Percentiles rank a stretch among this genome's conserved stretches.
Evolutionary conservation across 257 asterid species (phyloP).

Genomic region (Salvia rosmarinus): DNA sequence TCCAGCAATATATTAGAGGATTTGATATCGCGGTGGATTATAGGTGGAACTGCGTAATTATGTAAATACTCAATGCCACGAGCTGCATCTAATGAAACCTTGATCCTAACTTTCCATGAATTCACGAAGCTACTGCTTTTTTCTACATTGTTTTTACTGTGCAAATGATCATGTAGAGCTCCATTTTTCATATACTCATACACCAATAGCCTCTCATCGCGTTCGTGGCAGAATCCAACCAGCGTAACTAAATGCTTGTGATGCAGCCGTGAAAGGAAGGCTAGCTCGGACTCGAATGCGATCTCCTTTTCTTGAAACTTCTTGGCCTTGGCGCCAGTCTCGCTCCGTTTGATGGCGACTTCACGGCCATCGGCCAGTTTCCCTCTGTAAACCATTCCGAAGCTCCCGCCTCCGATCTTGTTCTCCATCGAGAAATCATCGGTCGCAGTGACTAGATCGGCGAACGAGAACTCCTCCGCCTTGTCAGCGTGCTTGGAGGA

Average conservation of each 20-base stretch:
- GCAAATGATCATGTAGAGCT: slow-evolving; percentile 77
- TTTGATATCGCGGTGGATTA: slow-evolving; percentile 87
- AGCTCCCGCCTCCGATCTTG: slow-evolving; percentile 89
- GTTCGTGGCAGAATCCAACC: slow-evolving; percentile 77
- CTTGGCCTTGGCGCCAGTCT: slow-evolving; percentile 51
- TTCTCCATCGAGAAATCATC: slow-evolving; percentile 60
- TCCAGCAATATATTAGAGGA: slow-evolving; percentile 82
- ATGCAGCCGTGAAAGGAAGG: slow-evolving; percentile 81
- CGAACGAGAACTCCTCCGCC: slow-evolving; percentile 72
- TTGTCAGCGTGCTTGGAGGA: slow-evolving; percentile 65
- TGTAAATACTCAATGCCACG: slow-evolving; percentile 90
- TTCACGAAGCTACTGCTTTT: slow-evolving; percentile 57
- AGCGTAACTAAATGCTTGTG: slow-evolving; percentile 86
- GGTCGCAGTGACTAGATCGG: slow-evolving; percentile 68
- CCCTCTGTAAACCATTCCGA: slow-evolving; percentile 78
- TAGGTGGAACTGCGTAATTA: slow-evolving; percentile 81
- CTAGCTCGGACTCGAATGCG: slow-evolving; percentile 82
- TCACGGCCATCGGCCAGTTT: slow-evolving; percentile 70
- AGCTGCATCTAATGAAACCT: slow-evolving; percentile 74
- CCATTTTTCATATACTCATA: slow-evolving; percentile 91
- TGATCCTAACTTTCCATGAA: slow-evolving; percentile 86
- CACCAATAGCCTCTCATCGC: slow-evolving; percentile 77
- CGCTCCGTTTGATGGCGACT: slow-evolving; percentile 84
- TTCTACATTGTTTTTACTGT: slow-evolving; percentile 55
- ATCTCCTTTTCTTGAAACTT: slow-evolving; percentile 83